Evolutionary conservation across 306 rosid species (phyloP), one percentile per base, ranked within the genome.

Genomic region (Rubus parviflorus): DNA sequence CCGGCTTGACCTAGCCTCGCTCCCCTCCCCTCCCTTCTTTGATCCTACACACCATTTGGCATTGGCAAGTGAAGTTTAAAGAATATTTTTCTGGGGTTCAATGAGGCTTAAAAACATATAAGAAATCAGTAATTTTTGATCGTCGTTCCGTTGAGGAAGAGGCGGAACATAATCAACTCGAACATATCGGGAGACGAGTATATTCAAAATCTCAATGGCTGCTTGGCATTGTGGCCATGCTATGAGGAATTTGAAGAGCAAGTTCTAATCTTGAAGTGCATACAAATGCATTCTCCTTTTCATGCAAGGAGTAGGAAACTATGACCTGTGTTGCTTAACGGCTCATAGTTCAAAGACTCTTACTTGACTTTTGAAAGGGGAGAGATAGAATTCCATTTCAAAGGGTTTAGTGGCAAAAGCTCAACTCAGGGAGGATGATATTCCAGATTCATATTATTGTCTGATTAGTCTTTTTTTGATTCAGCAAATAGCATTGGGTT

Each of bases 1-100:
- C 61, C 77, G 71, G 62, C 80, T 77, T 57, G 68, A 38, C 64
- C 74, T 70, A 79, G 38, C 67, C 38, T 41, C 1, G 35, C n/a
- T n/a, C n/a, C n/a, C 35, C 35, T 30, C 35, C 30, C 35, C 60
- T 12, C 41, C 10, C 42, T 30, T 61, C 67, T 61, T 43, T 46
- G 41, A 22, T 68, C 14, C 19, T 12, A 22, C 6, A 67, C 19
- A 41, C 37, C 8, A 67, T 17, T 54, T 56, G 35, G 11, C 7
- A 17, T 40, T 66, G 13, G 71, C 51, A 42, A 6, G 46, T 63
- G 63, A 57, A 8, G 46, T 17, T 52, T 17, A 17, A 52, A 1
- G 8, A 52, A 20, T 22, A 8, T 30, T 58, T 58, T 58, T 22
- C 16, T 23, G 64, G 64, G 37, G 6, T 3, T 22, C 46, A 42